Conservation (phyloP, 202 grass and related monocot species). For the Brachypodium distachyon region DNA sequence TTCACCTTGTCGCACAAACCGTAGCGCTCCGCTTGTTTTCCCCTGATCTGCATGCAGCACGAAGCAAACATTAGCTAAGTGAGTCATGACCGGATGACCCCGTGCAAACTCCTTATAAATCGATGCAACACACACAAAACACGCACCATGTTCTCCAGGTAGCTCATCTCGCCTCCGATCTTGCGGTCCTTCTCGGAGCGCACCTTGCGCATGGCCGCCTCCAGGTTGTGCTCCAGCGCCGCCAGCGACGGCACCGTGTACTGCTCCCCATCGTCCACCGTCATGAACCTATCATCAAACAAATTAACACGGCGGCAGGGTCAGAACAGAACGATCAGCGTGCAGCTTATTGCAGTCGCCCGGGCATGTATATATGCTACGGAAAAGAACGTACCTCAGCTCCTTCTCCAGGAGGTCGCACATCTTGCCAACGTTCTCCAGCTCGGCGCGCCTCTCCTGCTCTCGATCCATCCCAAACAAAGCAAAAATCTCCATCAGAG, state of each 20-base stretch:
- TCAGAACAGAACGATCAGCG: background rate
- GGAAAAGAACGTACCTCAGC: constrained; percentile 32
- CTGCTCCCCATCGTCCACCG: constrained; percentile 45
- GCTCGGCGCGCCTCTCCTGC: constrained; percentile 80
- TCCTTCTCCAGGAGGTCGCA: constrained; percentile 77
- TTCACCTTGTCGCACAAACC: constrained; percentile 65
- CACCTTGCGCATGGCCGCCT: constrained; percentile 68
- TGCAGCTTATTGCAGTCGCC: background rate
- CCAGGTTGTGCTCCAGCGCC: constrained; percentile 64
- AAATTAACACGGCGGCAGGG: too few species aligned
- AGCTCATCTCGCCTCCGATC: constrained; percentile 68
- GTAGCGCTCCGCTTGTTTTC: constrained; percentile 61
- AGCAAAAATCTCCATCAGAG: background rate
- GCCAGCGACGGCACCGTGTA: constrained; percentile 71
- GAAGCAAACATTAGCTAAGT: background rate
- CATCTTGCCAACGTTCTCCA: constrained; percentile 63
- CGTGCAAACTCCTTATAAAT: background rate
- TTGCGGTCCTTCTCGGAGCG: constrained; percentile 75
- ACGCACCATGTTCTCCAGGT: constrained; percentile 64
- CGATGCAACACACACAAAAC: background rate
- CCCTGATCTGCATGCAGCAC: constrained; percentile 51
- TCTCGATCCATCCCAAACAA: background rate
- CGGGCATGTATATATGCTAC: background rate
- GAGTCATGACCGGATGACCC: too few species aligned
- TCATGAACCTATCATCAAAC: constrained; percentile 59